phyloP scores from a whole-genome alignment of 257 asterid genomes.

The Echites panduratus region DNA sequence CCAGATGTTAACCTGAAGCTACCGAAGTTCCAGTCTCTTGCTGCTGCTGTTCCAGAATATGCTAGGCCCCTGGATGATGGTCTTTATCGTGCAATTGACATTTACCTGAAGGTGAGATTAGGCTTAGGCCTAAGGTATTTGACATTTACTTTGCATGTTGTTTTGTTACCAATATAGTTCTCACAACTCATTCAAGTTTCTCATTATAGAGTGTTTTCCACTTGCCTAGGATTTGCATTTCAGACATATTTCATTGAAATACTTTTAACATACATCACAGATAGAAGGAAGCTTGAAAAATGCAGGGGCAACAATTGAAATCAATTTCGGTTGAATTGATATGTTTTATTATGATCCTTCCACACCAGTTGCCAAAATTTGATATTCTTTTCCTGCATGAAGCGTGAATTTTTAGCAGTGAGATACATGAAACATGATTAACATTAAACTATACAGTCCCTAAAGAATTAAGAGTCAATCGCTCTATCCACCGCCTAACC shows the following conservation, averaged over 20 bases:
- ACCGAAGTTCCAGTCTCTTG: slow-evolving; percentile 81
- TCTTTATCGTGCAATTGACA: slow-evolving; percentile 90
- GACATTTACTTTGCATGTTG: background rate
- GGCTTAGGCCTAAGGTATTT: background rate
- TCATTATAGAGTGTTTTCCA: background rate
- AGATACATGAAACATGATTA: background rate
- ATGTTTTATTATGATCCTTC: background rate
- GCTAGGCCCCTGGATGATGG: slow-evolving; percentile 96
- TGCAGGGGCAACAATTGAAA: background rate
- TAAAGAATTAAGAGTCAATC: background rate
- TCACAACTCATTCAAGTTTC: background rate
- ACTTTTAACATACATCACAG: background rate
- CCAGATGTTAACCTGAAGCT: slow-evolving; percentile 85
- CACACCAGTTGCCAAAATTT: background rate
- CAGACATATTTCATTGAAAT: background rate
- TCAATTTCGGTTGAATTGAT: background rate
- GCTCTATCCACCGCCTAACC: background rate
- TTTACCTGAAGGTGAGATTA: slow-evolving; percentile 70
- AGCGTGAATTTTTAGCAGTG: background rate
- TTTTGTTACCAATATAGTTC: background rate
- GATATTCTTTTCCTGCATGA: background rate
- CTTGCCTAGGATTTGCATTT: background rate
- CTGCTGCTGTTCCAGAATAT: slow-evolving; percentile 85
- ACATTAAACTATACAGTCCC: background rate
- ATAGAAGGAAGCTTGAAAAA: background rate